These are phyloP conservation scores for Thelephora terrestris DNA, from an alignment of 1,284 basidiomycete genomes.

Conservation along the genomic window DNA sequence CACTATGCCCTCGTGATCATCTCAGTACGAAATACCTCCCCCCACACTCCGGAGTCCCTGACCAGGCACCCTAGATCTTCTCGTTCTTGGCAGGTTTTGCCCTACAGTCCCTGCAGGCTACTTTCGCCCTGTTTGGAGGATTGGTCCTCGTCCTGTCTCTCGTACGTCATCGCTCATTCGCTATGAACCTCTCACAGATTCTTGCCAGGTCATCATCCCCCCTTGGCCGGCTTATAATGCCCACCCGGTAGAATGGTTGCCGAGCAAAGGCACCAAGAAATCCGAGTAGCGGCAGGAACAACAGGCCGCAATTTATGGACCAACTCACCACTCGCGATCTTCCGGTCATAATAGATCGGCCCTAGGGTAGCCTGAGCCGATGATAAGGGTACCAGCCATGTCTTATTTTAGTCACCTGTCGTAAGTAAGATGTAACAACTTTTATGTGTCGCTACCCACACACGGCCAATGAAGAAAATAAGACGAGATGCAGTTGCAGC, in stretches of 20 bases:
- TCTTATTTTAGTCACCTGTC: too few relatives aligned
- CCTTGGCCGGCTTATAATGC: conserved; percentile 60
- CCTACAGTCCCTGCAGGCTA: conserved; percentile 48
- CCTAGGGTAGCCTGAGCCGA: too few relatives aligned
- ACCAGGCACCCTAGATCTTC: conserved; percentile 37
- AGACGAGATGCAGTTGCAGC: too few relatives aligned
- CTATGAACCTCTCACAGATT: conserved; percentile 1
- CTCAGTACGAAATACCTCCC: conserved; percentile 19
- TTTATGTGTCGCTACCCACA: too few relatives aligned
- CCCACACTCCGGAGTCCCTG: background rate
- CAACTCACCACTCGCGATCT: too few relatives aligned
- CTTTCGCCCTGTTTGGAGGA: conserved; percentile 43
- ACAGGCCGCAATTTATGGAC: too few relatives aligned
- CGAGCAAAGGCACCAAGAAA: conserved; percentile 22
- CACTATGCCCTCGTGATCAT: conserved; percentile 28
- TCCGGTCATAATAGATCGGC: too few relatives aligned
- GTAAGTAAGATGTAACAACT: too few relatives aligned
- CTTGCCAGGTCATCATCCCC: conserved; percentile 45
- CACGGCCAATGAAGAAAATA: too few relatives aligned
- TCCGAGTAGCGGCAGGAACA: conserved; percentile 7
- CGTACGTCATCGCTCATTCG: conserved; percentile 30
- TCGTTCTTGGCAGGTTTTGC: conserved; percentile 55
- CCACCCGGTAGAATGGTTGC: conserved; percentile 57
- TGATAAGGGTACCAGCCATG: too few relatives aligned
- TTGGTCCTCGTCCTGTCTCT: conserved; percentile 36